Evolutionary conservation across 768 basidiomycete genomes (phyloP), one percentile per base, ranked within the genome.

Genomic region (Crassisporium funariophilum): DNA sequence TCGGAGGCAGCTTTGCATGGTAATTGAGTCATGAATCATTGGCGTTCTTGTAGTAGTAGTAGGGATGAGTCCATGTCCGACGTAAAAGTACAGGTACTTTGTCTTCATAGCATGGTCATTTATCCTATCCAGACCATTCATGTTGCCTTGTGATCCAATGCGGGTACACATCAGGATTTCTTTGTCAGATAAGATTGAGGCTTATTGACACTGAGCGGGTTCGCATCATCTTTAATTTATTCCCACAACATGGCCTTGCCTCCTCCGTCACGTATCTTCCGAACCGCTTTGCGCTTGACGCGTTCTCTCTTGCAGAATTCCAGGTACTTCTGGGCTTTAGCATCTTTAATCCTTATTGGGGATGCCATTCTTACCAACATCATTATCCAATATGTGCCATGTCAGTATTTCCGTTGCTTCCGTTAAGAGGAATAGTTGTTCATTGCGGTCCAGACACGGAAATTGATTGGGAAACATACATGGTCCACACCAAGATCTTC

Each of bases 381-480:
- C 64, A 85, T 97, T 56, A 84, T 95, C 54, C 79, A 71, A 35
- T 84, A 84, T 61, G 74, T 97, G 45, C 79, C 90, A 55, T 98
- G 95, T 97, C 56, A 74, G 88, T 43, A 34, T 42, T 24, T 50
- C 51, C 49, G 37, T 35, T 27, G 36, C 24, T 24, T 41, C 34
- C 10, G 43, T 23, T 17, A 39, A 58, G 46, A 61, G 61, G 51
- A 24, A 43, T n/a, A 21, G 21, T n/a, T n/a, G n/a, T n/a, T n/a
- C 29, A 17, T 38, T 31, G 35, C 34, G 21, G 33, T 42, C 41
- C 72, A 98, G 95, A 95, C 70, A 98, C 97, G 9, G 95, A 99
- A 69, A 99, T 99, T 58, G 97, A 99, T 69, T 98, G 91, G 84
- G 79, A 86, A 59, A 98, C 97, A 0, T 99, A 99, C 62, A 92